These are phyloP conservation scores for Debaryomycetaceae sp. DNA, from an alignment of 1,139 yeast genomes.

Conservation along the genomic window DNA sequence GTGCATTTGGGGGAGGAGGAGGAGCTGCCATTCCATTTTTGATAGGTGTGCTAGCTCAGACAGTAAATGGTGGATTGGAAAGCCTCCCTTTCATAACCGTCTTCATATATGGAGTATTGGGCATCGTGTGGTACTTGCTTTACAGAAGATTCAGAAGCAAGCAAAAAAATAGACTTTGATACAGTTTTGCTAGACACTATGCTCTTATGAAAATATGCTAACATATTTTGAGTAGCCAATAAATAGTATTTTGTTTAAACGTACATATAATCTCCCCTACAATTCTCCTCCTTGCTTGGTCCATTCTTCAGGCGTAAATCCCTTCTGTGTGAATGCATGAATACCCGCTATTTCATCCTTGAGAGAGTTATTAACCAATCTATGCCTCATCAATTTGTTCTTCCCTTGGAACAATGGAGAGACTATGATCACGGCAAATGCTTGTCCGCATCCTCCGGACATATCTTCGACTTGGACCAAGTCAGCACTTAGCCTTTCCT, in stretches of 20 bases:
- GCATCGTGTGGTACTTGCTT: conserved; percentile 26
- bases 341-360: conserved; percentile 79
- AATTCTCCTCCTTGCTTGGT: conserved; percentile 35
- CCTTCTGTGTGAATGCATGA: conserved; percentile 94
- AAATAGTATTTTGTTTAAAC: neutral
- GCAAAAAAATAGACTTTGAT: neutral
- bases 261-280: neutral
- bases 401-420: conserved; percentile 69
- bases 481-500: conserved; percentile 48
- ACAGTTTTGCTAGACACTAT: neutral
- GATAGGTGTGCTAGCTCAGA: conserved; percentile 49
- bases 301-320: conserved; percentile 75
- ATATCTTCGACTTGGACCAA: conserved; percentile 65
- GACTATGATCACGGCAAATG: conserved; percentile 83
- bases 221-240: neutral
- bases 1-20: conserved; percentile 74
- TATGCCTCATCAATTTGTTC: conserved; percentile 80
- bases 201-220: neutral
- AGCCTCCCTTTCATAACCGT: conserved; percentile 33
- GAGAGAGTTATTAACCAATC: conserved; percentile 76
- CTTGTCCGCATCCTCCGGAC: conserved; percentile 88
- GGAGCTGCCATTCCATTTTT: conserved; percentile 69
- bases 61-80: conserved; percentile 30
- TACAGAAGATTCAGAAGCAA: conserved; percentile 8
- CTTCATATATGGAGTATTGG: conserved; percentile 22